phyloP scores from a whole-genome alignment of 805 yeast species.

The Candida andamanensis region DNA sequence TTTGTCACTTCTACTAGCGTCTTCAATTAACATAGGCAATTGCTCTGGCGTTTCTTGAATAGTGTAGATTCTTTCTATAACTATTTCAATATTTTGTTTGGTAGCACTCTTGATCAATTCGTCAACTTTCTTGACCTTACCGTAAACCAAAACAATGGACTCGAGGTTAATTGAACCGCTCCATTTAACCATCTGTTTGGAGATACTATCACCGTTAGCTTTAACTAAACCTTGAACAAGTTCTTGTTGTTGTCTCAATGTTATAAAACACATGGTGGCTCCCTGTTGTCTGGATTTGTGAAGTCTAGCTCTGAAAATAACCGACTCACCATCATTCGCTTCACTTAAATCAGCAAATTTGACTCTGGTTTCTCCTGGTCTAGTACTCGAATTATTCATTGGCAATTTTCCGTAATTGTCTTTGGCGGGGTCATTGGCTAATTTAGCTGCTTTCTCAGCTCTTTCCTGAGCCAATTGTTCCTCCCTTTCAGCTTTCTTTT shows the following conservation, averaged over 20 bases:
- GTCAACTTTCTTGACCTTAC: conserved; percentile 75
- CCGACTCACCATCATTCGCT: conserved; percentile 66
- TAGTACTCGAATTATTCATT: conserved; percentile 68
- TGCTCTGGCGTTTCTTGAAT: conserved; percentile 87
- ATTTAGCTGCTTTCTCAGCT: conserved; percentile 65
- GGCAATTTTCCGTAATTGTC: conserved; percentile 89
- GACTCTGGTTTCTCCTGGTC: conserved; percentile 62
- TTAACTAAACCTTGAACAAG: conserved; percentile 81
- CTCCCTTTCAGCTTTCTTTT: conserved; percentile 89
- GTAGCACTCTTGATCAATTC: conserved; percentile 89
- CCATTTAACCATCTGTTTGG: conserved; percentile 98
- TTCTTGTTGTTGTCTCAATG: conserved; percentile 85
- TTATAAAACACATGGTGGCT: conserved; percentile 85
- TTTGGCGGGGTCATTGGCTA: conserved; percentile 80
- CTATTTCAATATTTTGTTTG: conserved; percentile 84
- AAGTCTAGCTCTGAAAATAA: conserved; percentile 87
- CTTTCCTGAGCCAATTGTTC: conserved; percentile 82
- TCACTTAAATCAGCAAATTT: conserved; percentile 53
- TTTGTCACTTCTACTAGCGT: conserved; percentile 90
- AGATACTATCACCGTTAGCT: conserved; percentile 66
- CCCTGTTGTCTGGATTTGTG: conserved; percentile 94
- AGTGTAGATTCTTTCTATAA: conserved; percentile 64
- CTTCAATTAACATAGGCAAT: conserved; percentile 92
- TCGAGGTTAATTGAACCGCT: conserved; percentile 80
- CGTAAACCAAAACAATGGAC: conserved; percentile 87